These are phyloP conservation scores for Arbutus unedo DNA, from an alignment of 148 eudicot genomes.

Conservation along the genomic window DNA sequence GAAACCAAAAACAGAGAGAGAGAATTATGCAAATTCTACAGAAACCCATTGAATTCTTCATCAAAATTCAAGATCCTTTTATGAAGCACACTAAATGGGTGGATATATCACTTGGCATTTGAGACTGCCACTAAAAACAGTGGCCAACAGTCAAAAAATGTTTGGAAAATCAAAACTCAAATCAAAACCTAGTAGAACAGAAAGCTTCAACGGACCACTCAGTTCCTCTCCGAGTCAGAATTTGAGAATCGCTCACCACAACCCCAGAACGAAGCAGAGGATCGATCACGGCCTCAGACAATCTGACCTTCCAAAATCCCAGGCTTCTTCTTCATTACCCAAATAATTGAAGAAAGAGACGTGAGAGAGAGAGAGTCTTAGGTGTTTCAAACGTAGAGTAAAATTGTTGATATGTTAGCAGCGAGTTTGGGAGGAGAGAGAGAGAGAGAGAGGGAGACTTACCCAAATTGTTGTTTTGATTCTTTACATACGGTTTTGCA, in stretches of 20 bases:
- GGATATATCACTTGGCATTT: background rate
- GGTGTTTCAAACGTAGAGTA: slow-evolving; percentile 4
- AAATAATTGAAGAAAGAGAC: background rate
- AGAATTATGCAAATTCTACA: background rate
- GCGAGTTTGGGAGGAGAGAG: background rate
- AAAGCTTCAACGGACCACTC: background rate
- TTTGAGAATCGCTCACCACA: slow-evolving; percentile 7
- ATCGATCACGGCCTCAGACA: background rate
- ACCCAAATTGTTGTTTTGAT: too few species aligned
- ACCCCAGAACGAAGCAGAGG: background rate
- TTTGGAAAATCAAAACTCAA: background rate
- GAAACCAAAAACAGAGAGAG: background rate
- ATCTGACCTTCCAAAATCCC: background rate
- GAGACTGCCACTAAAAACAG: background rate
- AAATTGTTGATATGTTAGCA: slow-evolving; percentile 10
- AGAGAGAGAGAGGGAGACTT: background rate
- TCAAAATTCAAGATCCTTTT: background rate
- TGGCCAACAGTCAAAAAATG: background rate
- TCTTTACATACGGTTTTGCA: too few species aligned
- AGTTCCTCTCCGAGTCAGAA: slow-evolving; percentile 3
- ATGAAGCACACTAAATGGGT: background rate
- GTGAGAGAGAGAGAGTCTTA: background rate
- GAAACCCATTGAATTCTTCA: background rate
- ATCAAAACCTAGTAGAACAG: background rate
- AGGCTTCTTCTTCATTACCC: background rate